phyloP scores from a whole-genome alignment of 805 yeast species.

The Aciculoconidium aculeatum region DNA sequence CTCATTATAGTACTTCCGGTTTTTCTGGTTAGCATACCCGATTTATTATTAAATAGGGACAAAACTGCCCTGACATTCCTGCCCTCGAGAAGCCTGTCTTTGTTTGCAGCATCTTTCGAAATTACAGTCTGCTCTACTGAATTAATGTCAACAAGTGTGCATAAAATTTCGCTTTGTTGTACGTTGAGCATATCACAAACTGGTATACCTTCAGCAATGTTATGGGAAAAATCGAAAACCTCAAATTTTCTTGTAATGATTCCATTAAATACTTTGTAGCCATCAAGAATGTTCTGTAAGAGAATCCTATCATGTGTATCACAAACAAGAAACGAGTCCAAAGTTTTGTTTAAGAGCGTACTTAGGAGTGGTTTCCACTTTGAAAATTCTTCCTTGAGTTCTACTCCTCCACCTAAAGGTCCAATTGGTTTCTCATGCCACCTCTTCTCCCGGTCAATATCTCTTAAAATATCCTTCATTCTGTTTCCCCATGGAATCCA shows the following conservation, averaged over 20 bases:
- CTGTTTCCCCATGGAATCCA: conserved; percentile 47
- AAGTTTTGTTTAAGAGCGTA: conserved; percentile 39
- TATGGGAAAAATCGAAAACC: conserved; percentile 54
- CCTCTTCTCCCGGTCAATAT: conserved; percentile 27
- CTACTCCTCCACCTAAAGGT: conserved; percentile 65
- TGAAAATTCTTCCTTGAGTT: conserved; percentile 47
- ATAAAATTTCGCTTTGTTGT: too few species aligned
- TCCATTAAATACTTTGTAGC: conserved; percentile 11
- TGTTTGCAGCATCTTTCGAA: conserved; percentile 45
- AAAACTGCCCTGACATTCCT: conserved; percentile 38
- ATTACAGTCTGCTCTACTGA: conserved; percentile 56
- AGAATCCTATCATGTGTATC: conserved; percentile 51
- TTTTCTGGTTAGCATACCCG: conserved; percentile 39
- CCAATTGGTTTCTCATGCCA: conserved; percentile 61
- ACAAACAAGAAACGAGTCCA: conserved; percentile 64
- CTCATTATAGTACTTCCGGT: conserved; percentile 40
- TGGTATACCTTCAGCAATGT: too few species aligned
- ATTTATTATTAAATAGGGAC: conserved; percentile 37
- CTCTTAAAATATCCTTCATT: conserved; percentile 37
- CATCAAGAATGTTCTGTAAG: conserved; percentile 26
- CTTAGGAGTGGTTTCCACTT: conserved; percentile 63
- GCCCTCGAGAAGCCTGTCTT: conserved; percentile 33
- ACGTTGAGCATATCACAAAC: too few species aligned
- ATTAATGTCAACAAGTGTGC: conserved; percentile 57
- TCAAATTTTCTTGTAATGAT: conserved; percentile 53